Conservation (phyloP, 257 asterid genomes). For the Linaria vulgaris region DNA sequence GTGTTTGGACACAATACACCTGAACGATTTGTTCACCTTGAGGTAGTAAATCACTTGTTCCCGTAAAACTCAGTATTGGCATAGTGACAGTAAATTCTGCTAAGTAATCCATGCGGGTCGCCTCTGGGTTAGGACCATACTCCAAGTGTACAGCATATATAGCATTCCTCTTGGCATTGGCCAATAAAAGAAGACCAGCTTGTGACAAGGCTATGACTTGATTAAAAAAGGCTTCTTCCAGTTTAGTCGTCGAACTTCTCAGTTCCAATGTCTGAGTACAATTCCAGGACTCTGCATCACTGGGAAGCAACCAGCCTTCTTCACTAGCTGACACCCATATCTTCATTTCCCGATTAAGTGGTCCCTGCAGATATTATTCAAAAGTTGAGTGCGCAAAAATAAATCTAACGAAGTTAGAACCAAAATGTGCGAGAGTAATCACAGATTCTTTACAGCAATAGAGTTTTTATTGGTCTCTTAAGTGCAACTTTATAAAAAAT, state of each 20-base stretch:
- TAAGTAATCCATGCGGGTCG: slow-evolving; percentile 82
- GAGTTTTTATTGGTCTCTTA: not conserved
- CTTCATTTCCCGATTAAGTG: slow-evolving; percentile 79
- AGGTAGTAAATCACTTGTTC: slow-evolving; percentile 74
- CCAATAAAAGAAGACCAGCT: slow-evolving; percentile 76
- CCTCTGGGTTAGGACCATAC: slow-evolving; percentile 77
- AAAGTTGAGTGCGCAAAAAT: slow-evolving; percentile 22
- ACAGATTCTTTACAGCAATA: too few species aligned
- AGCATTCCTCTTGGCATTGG: slow-evolving; percentile 93
- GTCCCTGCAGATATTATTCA: slow-evolving; percentile 76
- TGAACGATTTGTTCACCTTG: slow-evolving; percentile 89
- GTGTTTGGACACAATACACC: slow-evolving; percentile 97
- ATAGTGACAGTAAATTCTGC: slow-evolving; percentile 91
- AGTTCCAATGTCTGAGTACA: slow-evolving; percentile 84
- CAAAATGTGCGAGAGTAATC: not conserved
- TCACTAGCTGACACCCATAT: slow-evolving; percentile 92
- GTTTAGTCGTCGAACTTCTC: slow-evolving; percentile 64
- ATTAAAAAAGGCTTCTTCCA: slow-evolving; percentile 87
- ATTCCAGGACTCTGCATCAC: slow-evolving; percentile 88
- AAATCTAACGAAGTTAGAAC: slow-evolving; percentile 21
- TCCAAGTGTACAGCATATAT: slow-evolving; percentile 93
- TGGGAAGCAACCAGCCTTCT: slow-evolving; percentile 97
- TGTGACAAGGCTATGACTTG: slow-evolving; percentile 92
- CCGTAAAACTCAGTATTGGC: slow-evolving; percentile 98
- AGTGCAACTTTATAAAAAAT: not conserved